Evolutionary conservation across 1,139 yeast genomes (phyloP).

Genomic region (Candida tropicalis): DNA sequence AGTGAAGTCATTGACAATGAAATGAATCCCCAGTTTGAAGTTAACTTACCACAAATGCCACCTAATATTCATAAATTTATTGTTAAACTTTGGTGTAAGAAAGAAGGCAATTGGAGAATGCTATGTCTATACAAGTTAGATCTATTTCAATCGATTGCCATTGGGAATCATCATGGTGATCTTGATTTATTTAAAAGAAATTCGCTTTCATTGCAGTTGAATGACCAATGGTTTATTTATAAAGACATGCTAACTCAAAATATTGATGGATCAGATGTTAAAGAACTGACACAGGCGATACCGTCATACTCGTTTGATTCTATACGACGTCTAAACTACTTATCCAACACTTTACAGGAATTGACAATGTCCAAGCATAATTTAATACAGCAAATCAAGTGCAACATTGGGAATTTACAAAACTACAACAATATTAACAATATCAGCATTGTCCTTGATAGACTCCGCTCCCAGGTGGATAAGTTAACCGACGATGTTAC

Average conservation of each 20-base stretch:
- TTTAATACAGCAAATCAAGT: slow-evolving; percentile 20
- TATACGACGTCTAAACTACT: slow-evolving; percentile 35
- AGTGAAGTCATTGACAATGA: slow-evolving; percentile 33
- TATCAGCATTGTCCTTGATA: slow-evolving; percentile 13
- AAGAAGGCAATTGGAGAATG: slow-evolving; percentile 23
- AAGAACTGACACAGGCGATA: slow-evolving; percentile 8
- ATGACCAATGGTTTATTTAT: slow-evolving; percentile 26
- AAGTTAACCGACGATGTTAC: slow-evolving; percentile 22
- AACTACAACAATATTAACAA: slow-evolving; percentile 18
- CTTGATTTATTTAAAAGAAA: slow-evolving; percentile 25
- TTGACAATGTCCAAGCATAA: slow-evolving; percentile 24
- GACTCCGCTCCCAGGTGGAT: slow-evolving; percentile 15
- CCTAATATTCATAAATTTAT: slow-evolving; percentile 19
- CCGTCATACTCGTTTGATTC: slow-evolving; percentile 39
- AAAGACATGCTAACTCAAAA: slow-evolving; percentile 14
- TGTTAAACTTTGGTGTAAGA: slow-evolving; percentile 29
- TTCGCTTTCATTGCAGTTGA: slow-evolving; percentile 28
- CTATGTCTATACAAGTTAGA: slow-evolving; percentile 25
- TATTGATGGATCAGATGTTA: background rate
- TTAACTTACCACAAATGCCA: slow-evolving; percentile 28
- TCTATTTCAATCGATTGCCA: slow-evolving; percentile 23
- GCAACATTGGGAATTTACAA: slow-evolving; percentile 17
- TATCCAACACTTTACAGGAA: slow-evolving; percentile 36
- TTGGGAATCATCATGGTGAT: slow-evolving; percentile 15
- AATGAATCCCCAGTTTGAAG: slow-evolving; percentile 33